Evolutionary conservation across 1,139 yeast genomes (phyloP), one percentile per base, ranked within the genome.

Genomic region (Yamadazyma triangularis): DNA sequence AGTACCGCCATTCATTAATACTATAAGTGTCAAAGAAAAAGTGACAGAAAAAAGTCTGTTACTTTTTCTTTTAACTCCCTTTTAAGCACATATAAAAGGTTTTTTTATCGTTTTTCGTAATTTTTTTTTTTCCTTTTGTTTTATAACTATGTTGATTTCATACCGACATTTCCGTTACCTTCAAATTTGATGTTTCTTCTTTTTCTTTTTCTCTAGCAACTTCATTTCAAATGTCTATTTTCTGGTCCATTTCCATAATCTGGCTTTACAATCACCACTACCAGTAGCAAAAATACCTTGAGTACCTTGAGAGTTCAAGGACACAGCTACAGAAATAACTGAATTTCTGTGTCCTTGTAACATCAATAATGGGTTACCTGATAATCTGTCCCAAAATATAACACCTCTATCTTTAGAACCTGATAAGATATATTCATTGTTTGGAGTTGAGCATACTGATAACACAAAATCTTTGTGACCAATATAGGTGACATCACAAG

Each of bases 391-490:
- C 98, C 98, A 91, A 69, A 91, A 85, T 41, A 89, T 84, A 32
- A 91, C 96, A 32, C 96, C 96, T 51, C 97, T 82, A 63, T 91
- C 98, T 60, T 91, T 91, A 16, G 96, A 87, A 34, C 97, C 98
- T 1, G 96, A 85, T 39, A 91, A 70, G 39, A 91, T 82, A 69
- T 87, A 91, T 56, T 86, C 86, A 47, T 86, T 87, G 56, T 88
- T 93, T 31, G 96, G 96, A 2, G 97, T 88, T 22, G 94, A 81
- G 44, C 97, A 91, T 19, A 91, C 97, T 20, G 93, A 81, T 39
- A 91, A 73, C 15, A 91, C 97, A 59, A 88, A 91, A 65, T 91
- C 97, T 63, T 87, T 88, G 65, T 91, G 98, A 23, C 97, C 98
- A 31, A 86, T 80, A 55, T 89, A 88, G 8, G 97, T 89, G 32